Base-by-base conservation (phyloP, 345 rosid genomes). In the Raphanus raphanistrum region DNA sequence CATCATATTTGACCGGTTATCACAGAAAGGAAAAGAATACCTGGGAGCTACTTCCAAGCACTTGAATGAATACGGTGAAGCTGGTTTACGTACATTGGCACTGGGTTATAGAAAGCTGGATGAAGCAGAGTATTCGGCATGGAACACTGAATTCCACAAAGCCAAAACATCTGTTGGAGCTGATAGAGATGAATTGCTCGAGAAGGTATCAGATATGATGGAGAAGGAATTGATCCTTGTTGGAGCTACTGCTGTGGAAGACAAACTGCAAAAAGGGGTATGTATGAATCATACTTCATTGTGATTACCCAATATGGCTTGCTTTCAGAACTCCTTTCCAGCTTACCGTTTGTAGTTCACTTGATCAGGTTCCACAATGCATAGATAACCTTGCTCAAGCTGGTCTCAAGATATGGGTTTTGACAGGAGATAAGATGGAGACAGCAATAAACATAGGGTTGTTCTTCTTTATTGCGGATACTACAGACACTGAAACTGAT, bases 391-490 rank as follows among this genome's bases (percentile, higher is more conserved):
- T 92, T 52, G 88, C 93, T 31, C 97, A 87, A 78, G 97, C 92
- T 11, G 93, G 97, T 75, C 63, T 92, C 45, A 87, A 90, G 81
- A 85, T 92, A 71, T 92, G 97, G 97, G 85, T 92, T 71, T 86
- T 92, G 54, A 92, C 97, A 0, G 97, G 97, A 15, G 97, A 92
- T 84, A 87, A 90, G 86, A 84, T 74, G 86, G 95, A 92, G 86
- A 92, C 97, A 13, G 93, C 97, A 48, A 86, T 88, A 69, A 92
- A 87, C 74, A 85, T 90, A 8, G 97, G 97, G 95, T 88, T 16
- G n/a, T 36, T 43, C 29, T 73, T 31, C 54, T 27, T 28, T 32
- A 21, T 64, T 73, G 32, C 31, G 66, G 48, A 63, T 72, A 70
- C 48, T 3, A 25, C 66, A 61, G 48, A 41, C 1, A n/a, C n/a